phyloP scores from a whole-genome alignment of 768 basidiomycete genomes.

The Mrakia blollopis region DNA sequence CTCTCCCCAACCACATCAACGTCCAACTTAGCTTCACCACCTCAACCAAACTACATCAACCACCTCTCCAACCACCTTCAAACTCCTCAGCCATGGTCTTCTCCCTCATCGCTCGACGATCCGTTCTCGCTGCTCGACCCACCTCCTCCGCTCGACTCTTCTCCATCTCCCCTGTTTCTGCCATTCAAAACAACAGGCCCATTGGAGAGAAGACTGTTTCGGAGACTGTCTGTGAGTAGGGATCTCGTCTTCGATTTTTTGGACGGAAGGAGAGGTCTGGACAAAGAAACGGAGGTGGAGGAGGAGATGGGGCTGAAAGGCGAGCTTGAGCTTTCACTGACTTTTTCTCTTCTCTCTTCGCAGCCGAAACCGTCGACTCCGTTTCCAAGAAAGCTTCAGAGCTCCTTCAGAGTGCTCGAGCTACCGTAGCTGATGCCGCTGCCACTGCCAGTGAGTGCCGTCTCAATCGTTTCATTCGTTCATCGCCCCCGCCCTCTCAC shows the following conservation, averaged over 20 bases:
- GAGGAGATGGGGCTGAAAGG: not conserved
- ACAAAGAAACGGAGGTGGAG: too few species aligned
- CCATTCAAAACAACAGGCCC: not conserved
- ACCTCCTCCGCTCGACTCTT: not conserved
- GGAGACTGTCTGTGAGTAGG: not conserved
- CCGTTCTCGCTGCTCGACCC: not conserved
- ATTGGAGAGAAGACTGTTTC: not conserved
- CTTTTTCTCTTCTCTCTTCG: not conserved
- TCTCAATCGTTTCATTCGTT: too few species aligned
- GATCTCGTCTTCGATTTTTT: not conserved
- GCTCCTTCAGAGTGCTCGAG: not conserved
- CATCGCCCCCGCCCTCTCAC: not conserved
- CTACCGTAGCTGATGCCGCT: not conserved
- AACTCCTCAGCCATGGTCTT: not conserved
- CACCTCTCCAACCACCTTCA: not conserved
- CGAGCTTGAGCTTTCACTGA: not conserved
- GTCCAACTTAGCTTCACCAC: too few species aligned
- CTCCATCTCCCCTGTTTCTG: not conserved
- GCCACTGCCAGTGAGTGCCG: not conserved
- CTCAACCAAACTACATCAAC: too few species aligned
- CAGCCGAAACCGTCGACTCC: conserved; percentile 7
- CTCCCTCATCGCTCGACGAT: not conserved
- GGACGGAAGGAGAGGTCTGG: not conserved
- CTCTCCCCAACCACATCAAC: too few species aligned
- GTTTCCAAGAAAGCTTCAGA: not conserved